Evolutionary conservation across 768 basidiomycete species (phyloP), one percentile per base, ranked within the genome.

Genomic region (Lentinula guzmanii): DNA sequence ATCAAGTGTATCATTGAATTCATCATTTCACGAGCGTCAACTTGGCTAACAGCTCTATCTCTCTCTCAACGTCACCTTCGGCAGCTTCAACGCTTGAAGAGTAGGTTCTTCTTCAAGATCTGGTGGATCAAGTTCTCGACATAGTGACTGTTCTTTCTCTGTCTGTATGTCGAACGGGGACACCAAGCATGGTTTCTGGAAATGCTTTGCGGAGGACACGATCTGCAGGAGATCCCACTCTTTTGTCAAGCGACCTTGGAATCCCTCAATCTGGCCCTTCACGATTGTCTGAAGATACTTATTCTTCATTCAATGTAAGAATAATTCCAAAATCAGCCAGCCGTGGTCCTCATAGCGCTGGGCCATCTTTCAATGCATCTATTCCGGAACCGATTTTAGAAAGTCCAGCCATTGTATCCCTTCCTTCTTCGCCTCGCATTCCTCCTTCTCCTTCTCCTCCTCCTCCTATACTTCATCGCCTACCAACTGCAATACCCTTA

Each of bases 151-250:
- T n/a, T n/a, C 21, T 48, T 48, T 48, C 15, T 3, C 46, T 48
- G 18, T 39, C 18, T 35, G 53, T 54, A 54, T 54, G 53, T 54
- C 53, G 53, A 39, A 15, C 18, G 35, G 33, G 15, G 34, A 53
- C 7, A n/a, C 35, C n/a, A 54, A 39, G 35, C 13, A 54, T 21
- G 24, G 24, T 57, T 37, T 63, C 63, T 42, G 68, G 74, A 55
- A 68, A 63, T 15, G 55, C 67, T 8, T 60, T 78, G 53, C 76
- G 78, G 42, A 70, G 77, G 50, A 71, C 70, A 18, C 72, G 76
- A 50, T 79, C 80, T 11, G 68, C 73, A 41, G 76, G 76, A 5
- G 79, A 79, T 62, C 70, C 76, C 13, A 74, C 75, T 9, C 5
- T 21, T 48, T 53, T 33, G 18, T 57, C 58, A 39, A 52, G 63